phyloP scores from a whole-genome alignment of 169 alveolate species.

The Plasmodium gaboni region DNA sequence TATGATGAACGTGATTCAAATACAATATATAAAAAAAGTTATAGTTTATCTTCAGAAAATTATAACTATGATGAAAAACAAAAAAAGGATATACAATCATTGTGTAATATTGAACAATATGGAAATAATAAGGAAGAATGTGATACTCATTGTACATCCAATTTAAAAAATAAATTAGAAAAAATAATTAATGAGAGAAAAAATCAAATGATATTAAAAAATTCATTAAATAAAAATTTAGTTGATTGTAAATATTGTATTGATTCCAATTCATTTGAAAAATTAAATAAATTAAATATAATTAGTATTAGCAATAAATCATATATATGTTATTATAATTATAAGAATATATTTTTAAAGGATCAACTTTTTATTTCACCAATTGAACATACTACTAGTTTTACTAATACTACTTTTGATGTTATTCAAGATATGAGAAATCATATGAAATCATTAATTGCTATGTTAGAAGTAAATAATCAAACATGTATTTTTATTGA shows the following conservation, averaged over 20 bases:
- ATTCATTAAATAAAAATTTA: constrained; percentile 66
- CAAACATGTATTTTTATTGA: constrained; percentile 75
- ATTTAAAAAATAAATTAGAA: constrained; percentile 50
- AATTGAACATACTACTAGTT: constrained; percentile 68
- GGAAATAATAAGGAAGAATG: not conserved
- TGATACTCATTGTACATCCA: constrained; percentile 3
- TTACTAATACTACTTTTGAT: constrained; percentile 71
- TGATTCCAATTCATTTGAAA: constrained; percentile 56
- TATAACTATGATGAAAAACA: not conserved
- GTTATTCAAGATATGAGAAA: constrained; percentile 66
- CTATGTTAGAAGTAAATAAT: constrained; percentile 67
- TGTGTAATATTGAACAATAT: not conserved
- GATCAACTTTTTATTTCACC: constrained; percentile 73
- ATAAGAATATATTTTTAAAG: constrained; percentile 70
- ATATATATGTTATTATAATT: constrained; percentile 75
- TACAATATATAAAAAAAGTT: not conserved
- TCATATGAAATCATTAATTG: constrained; percentile 76
- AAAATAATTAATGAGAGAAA: constrained; percentile 46
- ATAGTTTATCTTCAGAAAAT: not conserved
- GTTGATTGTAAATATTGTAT: constrained; percentile 74
- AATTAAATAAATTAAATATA: constrained; percentile 73
- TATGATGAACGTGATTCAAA: not conserved
- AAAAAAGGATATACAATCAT: not conserved
- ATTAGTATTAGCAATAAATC: constrained; percentile 72
- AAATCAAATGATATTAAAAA: constrained; percentile 32